phyloP scores from a whole-genome alignment of 148 eudicot genomes.

The Vaccinium macrocarpon region DNA sequence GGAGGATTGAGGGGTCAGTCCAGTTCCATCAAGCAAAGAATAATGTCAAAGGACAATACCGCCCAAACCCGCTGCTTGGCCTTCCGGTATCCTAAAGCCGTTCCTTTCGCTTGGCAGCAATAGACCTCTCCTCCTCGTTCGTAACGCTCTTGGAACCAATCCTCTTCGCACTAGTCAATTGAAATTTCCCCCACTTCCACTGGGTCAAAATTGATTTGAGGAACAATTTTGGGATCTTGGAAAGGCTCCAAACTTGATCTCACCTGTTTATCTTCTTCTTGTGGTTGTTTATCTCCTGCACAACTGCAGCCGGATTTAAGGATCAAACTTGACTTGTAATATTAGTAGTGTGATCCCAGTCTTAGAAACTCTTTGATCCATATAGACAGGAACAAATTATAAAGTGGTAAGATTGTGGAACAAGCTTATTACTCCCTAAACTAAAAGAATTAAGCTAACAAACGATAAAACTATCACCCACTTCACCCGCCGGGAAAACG shows the following conservation, averaged over 20 bases:
- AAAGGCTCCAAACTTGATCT: too few relatives aligned
- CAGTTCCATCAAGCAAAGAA: too few relatives aligned
- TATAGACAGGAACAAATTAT: background rate
- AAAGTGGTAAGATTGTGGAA: background rate
- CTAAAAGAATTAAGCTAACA: constrained; percentile 10
- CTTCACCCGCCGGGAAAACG: background rate
- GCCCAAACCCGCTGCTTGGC: too few relatives aligned
- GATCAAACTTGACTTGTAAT: background rate
- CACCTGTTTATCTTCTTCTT: background rate
- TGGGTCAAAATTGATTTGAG: too few relatives aligned
- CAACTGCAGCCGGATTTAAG: background rate
- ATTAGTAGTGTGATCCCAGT: background rate
- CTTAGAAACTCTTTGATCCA: background rate
- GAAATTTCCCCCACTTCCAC: too few relatives aligned
- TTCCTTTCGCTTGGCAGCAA: background rate
- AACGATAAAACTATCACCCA: background rate
- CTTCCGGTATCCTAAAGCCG: too few relatives aligned
- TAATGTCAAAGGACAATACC: too few relatives aligned
- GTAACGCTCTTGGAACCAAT: too few relatives aligned
- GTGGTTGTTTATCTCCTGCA: background rate
- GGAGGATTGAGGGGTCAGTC: too few relatives aligned
- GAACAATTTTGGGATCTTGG: too few relatives aligned
- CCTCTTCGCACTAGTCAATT: too few relatives aligned
- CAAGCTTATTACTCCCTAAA: background rate
- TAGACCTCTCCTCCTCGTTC: background rate